A percentile compares a stretch with the other conserved stretches of the same genome.
These are phyloP conservation scores for Boletus rex-veris DNA, from an alignment of 768 basidiomycete species.

Conservation along the genomic window DNA sequence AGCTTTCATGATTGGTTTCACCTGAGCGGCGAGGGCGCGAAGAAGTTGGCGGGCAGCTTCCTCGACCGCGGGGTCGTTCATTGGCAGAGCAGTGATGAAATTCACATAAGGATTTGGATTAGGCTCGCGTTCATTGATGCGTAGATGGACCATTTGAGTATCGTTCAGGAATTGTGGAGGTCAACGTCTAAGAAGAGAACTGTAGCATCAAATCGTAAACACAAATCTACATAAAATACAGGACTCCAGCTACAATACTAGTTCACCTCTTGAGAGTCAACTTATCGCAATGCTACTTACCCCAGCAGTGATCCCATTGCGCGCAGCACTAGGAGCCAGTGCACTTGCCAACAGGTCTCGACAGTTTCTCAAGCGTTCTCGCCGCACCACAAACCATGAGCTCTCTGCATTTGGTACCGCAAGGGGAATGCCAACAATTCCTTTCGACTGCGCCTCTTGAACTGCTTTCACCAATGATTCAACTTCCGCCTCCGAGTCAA, in stretches of 20 bases:
- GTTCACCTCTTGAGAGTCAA: neutral
- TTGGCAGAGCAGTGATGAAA: slow-evolving; percentile 63
- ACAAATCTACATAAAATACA: neutral
- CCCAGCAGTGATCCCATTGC: slow-evolving; percentile 23
- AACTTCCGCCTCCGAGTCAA: slow-evolving; percentile 84
- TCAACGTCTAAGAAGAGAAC: neutral
- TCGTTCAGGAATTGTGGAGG: neutral
- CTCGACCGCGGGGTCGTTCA: slow-evolving; percentile 39
- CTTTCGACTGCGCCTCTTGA: slow-evolving; percentile 50
- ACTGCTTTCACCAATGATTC: slow-evolving; percentile 69
- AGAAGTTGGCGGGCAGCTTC: slow-evolving; percentile 70
- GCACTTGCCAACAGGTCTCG: slow-evolving; percentile 57
- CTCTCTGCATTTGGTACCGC: slow-evolving; percentile 72
- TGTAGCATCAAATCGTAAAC: neutral
- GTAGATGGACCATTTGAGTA: slow-evolving; percentile 58
- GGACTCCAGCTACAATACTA: neutral
- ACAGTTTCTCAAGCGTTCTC: slow-evolving; percentile 59
- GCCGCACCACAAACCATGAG: slow-evolving; percentile 77
- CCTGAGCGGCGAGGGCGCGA: slow-evolving; percentile 78
- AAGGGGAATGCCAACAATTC: slow-evolving; percentile 59
- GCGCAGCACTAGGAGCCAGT: slow-evolving; percentile 28
- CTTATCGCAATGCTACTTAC: slow-evolving; percentile 19
- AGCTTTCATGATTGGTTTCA: slow-evolving; percentile 76
- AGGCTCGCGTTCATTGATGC: slow-evolving; percentile 62
- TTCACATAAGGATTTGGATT: slow-evolving; percentile 79